Evolutionary conservation across 805 yeast genomes (phyloP).

Genomic region (Ogataea degrootiae): DNA sequence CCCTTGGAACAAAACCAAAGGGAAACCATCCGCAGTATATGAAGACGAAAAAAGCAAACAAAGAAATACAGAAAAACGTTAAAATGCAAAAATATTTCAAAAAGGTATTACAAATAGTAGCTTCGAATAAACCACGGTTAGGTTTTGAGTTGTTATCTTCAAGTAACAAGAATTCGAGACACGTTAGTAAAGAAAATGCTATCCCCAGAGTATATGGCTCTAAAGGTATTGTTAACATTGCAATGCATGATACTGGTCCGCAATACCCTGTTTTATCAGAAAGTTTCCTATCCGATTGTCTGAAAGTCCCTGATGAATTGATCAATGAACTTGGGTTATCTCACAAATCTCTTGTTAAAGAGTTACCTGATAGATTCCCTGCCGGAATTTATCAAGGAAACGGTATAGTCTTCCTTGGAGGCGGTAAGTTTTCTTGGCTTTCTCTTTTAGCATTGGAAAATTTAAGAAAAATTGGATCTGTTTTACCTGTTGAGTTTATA

Average conservation of each 20-base stretch:
- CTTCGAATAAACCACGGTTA: constrained; percentile 19
- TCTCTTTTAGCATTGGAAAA: constrained; percentile 49
- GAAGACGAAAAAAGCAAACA: constrained; percentile 7
- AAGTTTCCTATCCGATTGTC: constrained; percentile 43
- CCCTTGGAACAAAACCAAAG: neutral
- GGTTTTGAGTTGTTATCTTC: constrained; percentile 18
- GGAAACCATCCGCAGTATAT: neutral
- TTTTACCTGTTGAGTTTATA: constrained; percentile 45
- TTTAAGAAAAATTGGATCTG: constrained; percentile 41
- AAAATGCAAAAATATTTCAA: constrained; percentile 21
- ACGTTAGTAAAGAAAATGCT: constrained; percentile 2
- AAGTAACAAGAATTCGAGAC: neutral
- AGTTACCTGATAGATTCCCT: constrained; percentile 34
- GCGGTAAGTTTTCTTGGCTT: constrained; percentile 65
- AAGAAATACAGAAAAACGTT: constrained; percentile 14
- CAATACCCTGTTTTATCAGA: constrained; percentile 43
- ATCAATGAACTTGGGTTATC: constrained; percentile 39
- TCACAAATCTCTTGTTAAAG: constrained; percentile 41
- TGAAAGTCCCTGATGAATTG: constrained; percentile 42
- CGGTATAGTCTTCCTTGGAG: constrained; percentile 74
- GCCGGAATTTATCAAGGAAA: constrained; percentile 40
- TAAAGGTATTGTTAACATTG: constrained; percentile 26
- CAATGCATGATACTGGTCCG: constrained; percentile 26
- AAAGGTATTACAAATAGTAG: constrained; percentile 15
- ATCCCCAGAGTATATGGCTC: constrained; percentile 24